Evolutionary conservation across 2,329 filamentous ascomycete genomes (phyloP), one percentile per base, ranked within the genome.

Genomic region (Microdochium trichocladiopsis): DNA sequence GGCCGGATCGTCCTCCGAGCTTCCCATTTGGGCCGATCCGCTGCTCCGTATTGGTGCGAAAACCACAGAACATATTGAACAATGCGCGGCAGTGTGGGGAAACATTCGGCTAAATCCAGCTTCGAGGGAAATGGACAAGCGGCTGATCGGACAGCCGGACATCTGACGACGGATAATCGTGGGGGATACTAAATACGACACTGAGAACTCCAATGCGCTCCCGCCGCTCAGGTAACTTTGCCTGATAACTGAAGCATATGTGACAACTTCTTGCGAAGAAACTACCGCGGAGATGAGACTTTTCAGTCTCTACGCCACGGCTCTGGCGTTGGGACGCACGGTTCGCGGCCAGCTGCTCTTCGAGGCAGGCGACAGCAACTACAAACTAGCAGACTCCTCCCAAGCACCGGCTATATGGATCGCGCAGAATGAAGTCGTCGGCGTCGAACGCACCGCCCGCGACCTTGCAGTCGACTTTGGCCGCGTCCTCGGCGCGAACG

Each of bases 391-490:
- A 16, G 41, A 45, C 41, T 21, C 41, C 9, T 21, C 41, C n/a
- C 4, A 5, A 10, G 41, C 41, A 60, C 41, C 41, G 12, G 3
- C 41, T 18, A 80, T 86, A 50, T 68, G 79, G 2, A 71, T 83
- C n/a, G 79, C 80, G 10, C 60, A 66, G 21, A 69, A 79, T 52
- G 85, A 88, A 54, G 86, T 80, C 72, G 84, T 82, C 69, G 86
- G 84, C 52, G 86, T 88, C 1, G 74, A 87, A 51, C 78, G 85
- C 24, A 84, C 83, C 4, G 86, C 83, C 0, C 74, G 82, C 37
- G 86, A 90, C 64, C 74, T 90, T 10, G 83, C 84, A 0, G 61
- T 73, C 3, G 86, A 90, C 64, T 87, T 90, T 68, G 84, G 84
- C 16, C 79, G 82, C n/a, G 84, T 88, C 4, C 87, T 84, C 0